Evolutionary conservation across 1,139 yeast species (phyloP), one percentile per base, ranked within the genome.

Genomic region (Hyphopichia fennica): DNA sequence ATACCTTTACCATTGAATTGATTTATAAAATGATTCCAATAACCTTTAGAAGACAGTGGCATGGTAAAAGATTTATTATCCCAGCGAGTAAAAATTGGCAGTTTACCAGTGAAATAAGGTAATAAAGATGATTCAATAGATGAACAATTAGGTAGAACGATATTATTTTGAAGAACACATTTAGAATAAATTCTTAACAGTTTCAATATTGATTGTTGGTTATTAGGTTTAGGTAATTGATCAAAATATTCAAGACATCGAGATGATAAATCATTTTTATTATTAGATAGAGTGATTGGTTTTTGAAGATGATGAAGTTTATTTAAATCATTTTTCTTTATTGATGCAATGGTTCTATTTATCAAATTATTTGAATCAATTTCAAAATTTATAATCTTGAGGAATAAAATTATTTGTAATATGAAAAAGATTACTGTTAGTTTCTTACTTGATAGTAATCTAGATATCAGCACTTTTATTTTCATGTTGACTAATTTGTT

Each of bases 1-100:
- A 63, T 61, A 0, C 69, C 69, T 17, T 48, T 40, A 11, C 67
- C 68, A 2, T 49, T 40, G 23, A 51, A 45, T 20, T 57, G 45
- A n/a, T 42, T 42, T 33, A 48, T 48, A 37, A 53, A 45, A 39
- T 50, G 57, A 13, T 54, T 55, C 15, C 63, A 40, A 8, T 58
- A 32, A 37, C 54, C 15, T 10, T 10, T 15, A 16, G 9, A 7
- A 6, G 22, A 9, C 14, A 28, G 25, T 3, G 34, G 6, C 6
- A 29, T 11, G 7, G 4, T n/a, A 14, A 13, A 23, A 11, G 37
- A 20, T 14, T 35, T 13, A 25, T 36, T 36, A 29, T 36, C 13
- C 38, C 38, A 36, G 4, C 27, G 22, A 10, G 34, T 36, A 18
- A 17, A 36, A n/a, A 19, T 19, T 11, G 38, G 38, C 22, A 25